These are phyloP conservation scores for Danielozyma ontarioensis DNA, from an alignment of 805 yeast species.

Conservation along the genomic window DNA sequence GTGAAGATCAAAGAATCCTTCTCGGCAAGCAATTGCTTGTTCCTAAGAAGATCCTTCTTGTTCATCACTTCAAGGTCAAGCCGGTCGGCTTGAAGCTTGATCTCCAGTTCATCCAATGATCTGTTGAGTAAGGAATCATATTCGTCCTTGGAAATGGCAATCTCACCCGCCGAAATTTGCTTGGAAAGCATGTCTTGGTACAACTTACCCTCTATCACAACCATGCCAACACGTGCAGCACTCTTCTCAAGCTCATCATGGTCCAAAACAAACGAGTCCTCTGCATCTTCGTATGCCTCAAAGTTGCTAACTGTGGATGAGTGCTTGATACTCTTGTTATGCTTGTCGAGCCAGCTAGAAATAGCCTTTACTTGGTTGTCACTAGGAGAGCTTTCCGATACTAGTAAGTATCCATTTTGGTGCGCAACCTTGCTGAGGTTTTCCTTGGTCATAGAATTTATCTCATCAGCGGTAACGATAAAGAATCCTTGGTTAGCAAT, in stretches of 20 bases:
- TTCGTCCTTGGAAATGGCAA: neutral
- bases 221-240: slow-evolving; percentile 22
- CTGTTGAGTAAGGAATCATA: neutral
- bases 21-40: slow-evolving; percentile 20
- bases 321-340: too few relatives aligned
- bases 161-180: neutral
- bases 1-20: slow-evolving; percentile 24
- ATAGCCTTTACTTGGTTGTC: too few relatives aligned
- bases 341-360: too few relatives aligned
- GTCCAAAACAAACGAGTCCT: slow-evolving; percentile 23
- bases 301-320: too few relatives aligned
- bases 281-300: slow-evolving; percentile 21
- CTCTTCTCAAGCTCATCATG: slow-evolving; percentile 17
- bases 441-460: neutral
- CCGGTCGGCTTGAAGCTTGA: slow-evolving; percentile 23
- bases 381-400: neutral
- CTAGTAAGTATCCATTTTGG: neutral
- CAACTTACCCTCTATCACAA: too few relatives aligned
- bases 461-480: slow-evolving; percentile 3
- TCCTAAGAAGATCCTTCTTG: slow-evolving; percentile 17
- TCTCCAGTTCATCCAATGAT: neutral
- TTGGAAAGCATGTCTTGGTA: too few relatives aligned
- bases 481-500: slow-evolving; percentile 3
- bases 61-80: slow-evolving; percentile 11
- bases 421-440: neutral